phyloP scores from a whole-genome alignment of 352 stramenopile species.

The Lagenidium giganteum region DNA sequence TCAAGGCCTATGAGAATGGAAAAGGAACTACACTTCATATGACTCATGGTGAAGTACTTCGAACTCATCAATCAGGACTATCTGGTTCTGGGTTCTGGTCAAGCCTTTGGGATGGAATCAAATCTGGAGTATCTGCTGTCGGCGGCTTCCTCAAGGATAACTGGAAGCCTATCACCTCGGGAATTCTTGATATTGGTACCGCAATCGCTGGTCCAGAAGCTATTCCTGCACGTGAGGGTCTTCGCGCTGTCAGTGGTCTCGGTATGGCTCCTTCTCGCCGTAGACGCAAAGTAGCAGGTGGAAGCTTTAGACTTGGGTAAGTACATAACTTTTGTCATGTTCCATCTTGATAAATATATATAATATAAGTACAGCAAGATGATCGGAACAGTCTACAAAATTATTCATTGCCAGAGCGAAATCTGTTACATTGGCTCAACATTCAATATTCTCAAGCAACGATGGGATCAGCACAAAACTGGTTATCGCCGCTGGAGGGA shows the following conservation, averaged over 20 bases:
- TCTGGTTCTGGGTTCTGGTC: constrained; percentile 1
- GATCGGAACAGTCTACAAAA: too few relatives aligned
- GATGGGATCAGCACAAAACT: too few relatives aligned
- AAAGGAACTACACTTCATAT: constrained; percentile 3
- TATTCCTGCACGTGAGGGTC: background rate
- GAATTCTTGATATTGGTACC: background rate
- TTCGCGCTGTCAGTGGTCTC: constrained; percentile 1
- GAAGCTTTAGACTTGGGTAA: background rate
- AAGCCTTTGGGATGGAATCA: constrained; percentile 5
- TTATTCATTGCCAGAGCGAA: too few relatives aligned
- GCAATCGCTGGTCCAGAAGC: background rate
- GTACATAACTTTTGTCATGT: too few relatives aligned
- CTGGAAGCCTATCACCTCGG: constrained; percentile 5
- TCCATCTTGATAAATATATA: constrained; percentile 8
- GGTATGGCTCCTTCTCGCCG: background rate
- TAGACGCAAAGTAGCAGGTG: background rate
- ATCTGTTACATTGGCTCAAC: too few relatives aligned
- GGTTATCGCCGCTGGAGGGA: too few relatives aligned
- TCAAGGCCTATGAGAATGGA: background rate
- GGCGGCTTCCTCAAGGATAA: constrained; percentile 4
- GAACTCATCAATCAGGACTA: constrained; percentile 1
- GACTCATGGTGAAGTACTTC: constrained; percentile 5
- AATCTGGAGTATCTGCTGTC: background rate
- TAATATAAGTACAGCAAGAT: too few relatives aligned
- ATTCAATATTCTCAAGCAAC: too few relatives aligned